Percentiles rank a stretch among this genome's conserved stretches.
Conservation (phyloP, 805 yeast species). For the Priceomyces medius region DNA sequence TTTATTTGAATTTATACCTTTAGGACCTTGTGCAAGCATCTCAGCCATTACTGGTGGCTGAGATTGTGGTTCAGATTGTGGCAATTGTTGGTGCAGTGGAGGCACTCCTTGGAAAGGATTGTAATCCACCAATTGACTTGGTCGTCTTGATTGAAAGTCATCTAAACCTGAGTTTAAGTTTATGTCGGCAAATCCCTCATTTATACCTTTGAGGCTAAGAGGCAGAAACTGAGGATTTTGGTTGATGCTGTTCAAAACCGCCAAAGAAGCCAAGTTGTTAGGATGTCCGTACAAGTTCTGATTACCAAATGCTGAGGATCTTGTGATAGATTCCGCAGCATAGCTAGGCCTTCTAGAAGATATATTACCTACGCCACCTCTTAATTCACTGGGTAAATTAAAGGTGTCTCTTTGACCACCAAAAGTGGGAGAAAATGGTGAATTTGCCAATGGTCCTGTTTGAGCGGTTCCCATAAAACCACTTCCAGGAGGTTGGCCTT, state of each 20-base stretch:
- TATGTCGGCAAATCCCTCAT: constrained; percentile 30
- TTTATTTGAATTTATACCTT: not conserved
- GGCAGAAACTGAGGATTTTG: constrained; percentile 5
- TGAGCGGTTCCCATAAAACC: not conserved
- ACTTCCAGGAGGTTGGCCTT: not conserved
- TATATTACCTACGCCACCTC: constrained; percentile 62
- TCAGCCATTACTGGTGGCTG: constrained; percentile 8
- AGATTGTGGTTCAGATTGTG: constrained; percentile 7
- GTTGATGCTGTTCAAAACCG: constrained; percentile 13
- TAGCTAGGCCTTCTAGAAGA: constrained; percentile 72
- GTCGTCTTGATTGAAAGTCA: constrained; percentile 43
- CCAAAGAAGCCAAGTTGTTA: constrained; percentile 14
- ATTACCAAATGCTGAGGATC: constrained; percentile 18
- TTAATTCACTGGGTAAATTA: constrained; percentile 56
- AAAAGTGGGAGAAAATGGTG: constrained; percentile 6
- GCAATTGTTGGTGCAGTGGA: not conserved
- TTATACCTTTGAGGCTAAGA: constrained; percentile 25
- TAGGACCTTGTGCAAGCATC: constrained; percentile 2
- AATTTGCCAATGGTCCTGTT: not conserved
- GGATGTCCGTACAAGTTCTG: not conserved
- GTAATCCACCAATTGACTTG: constrained; percentile 40
- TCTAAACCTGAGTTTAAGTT: constrained; percentile 32
- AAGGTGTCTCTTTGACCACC: constrained; percentile 29
- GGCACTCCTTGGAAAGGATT: constrained; percentile 1
- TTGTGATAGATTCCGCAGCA: constrained; percentile 63